These are phyloP conservation scores for Cucumis variabilis DNA, from an alignment of 331 rosid species.

Conservation along the genomic window DNA sequence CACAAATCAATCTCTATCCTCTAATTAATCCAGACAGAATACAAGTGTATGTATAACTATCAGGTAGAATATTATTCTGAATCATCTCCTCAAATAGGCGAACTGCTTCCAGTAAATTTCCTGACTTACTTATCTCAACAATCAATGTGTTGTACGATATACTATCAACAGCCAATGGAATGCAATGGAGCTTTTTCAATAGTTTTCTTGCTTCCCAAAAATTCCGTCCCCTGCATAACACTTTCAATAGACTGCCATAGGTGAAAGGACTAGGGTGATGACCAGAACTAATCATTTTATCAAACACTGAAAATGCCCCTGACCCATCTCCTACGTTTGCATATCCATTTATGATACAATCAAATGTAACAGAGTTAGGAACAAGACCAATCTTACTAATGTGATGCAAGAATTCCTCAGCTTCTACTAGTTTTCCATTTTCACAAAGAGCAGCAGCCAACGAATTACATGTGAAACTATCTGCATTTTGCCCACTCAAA, in stretches of 20 bases:
- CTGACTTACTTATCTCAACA: constrained; percentile 56
- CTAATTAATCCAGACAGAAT: constrained; percentile 67
- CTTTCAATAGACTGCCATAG: constrained; percentile 68
- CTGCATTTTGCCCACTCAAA: constrained; percentile 47
- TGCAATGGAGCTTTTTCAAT: constrained; percentile 50
- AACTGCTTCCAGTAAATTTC: constrained; percentile 58
- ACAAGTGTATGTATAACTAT: constrained; percentile 59
- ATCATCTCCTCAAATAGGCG: constrained; percentile 67
- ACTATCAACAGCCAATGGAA: constrained; percentile 61
- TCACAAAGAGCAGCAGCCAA: constrained; percentile 64
- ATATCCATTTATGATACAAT: constrained; percentile 63
- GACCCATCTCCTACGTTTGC: constrained; percentile 64
- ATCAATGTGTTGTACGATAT: constrained; percentile 64
- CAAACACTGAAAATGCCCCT: constrained; percentile 61
- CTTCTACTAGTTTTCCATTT: constrained; percentile 57
- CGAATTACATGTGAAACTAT: constrained; percentile 62
- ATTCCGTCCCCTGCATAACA: constrained; percentile 66
- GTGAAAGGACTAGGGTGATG: constrained; percentile 68
- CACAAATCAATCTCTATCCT: constrained; percentile 64
- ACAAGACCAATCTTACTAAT: constrained; percentile 65
- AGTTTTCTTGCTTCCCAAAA: constrained; percentile 53
- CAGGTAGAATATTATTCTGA: constrained; percentile 57
- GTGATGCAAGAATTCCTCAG: constrained; percentile 71
- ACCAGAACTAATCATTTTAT: constrained; percentile 65
- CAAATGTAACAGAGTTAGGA: constrained; percentile 61